Conservation (phyloP, 1,284 basidiomycete genomes). For the Rhodotorula sp. region DNA sequence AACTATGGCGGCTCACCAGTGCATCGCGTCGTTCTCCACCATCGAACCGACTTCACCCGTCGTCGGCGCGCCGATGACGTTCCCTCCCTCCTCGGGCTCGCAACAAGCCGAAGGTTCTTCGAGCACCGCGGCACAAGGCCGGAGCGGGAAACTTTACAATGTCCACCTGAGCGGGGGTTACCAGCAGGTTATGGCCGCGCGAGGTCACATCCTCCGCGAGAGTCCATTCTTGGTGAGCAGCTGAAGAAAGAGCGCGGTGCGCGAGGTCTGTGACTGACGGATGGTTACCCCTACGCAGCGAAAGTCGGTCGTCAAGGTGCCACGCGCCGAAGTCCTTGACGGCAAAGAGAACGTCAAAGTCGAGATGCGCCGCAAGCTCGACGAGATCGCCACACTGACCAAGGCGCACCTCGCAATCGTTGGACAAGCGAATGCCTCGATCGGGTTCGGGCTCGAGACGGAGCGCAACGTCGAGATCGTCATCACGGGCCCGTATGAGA, state of each 20-base stretch:
- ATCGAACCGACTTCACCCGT: slow-evolving; percentile 54
- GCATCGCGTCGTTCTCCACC: slow-evolving; percentile 73
- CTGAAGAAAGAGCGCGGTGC: neutral
- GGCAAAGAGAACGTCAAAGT: slow-evolving; percentile 79
- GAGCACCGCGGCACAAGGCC: slow-evolving; percentile 52
- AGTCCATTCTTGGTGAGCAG: slow-evolving; percentile 72
- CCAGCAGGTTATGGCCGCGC: slow-evolving; percentile 86
- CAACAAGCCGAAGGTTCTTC: slow-evolving; percentile 45
- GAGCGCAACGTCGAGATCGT: slow-evolving; percentile 90
- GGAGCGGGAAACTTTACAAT: slow-evolving; percentile 53
- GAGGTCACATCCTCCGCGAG: slow-evolving; percentile 83
- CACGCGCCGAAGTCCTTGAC: slow-evolving; percentile 88
- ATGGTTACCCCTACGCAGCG: slow-evolving; percentile 55
- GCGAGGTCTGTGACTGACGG: neutral
- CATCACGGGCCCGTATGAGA: slow-evolving; percentile 78
- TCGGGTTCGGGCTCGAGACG: slow-evolving; percentile 73
- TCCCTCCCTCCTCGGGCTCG: neutral
- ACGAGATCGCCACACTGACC: slow-evolving; percentile 86
- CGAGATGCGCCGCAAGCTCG: slow-evolving; percentile 80
- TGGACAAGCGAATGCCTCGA: slow-evolving; percentile 46
- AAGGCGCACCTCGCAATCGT: slow-evolving; percentile 80
- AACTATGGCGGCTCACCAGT: slow-evolving; percentile 74
- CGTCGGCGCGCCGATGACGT: neutral
- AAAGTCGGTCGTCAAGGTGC: slow-evolving; percentile 79
- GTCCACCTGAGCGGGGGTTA: slow-evolving; percentile 88